Evolutionary conservation across 331 rosid genomes (phyloP), one percentile per base, ranked within the genome.

Genomic region (Quercus tomentella): DNA sequence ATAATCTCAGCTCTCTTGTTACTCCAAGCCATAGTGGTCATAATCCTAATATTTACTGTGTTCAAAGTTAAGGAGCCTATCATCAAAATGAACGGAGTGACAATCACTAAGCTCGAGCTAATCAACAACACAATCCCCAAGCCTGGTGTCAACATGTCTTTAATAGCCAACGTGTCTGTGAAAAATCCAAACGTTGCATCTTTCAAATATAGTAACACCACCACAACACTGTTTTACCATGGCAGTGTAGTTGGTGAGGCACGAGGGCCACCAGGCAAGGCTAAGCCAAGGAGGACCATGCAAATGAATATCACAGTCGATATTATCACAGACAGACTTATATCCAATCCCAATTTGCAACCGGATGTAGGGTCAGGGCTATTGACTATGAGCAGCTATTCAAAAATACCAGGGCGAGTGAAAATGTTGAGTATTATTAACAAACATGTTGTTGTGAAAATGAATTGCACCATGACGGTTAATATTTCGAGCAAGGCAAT

Each of bases 141-240:
- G 63, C 83, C 87, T 8, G 88, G 87, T 4, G 28, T 80, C 18
- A 91, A 89, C 83, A 76, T 89, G 70, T 85, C 92, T 70, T 4
- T 88, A 3, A 67, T 75, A 0, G 91, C 90, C 0, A 80, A 89
- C 25, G 88, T 92, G 26, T 92, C 91, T 0, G 83, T 92, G 7
- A 88, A 92, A 43, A 92, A 82, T 26, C 87, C 91, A 0, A 92
- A 89, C 79, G 74, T 56, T 30, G 89, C 89, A 14, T 81, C 91
- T 2, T 92, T 92, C n/a, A 84, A 37, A 76, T 92, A 85, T 51
- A 84, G 68, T 20, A 92, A 89, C 86, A 89, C 89, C 10, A 84
- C 86, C 51, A 88, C 92, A 15, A 56, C 86, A 2, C 9, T 92
- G 77, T 84, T 62, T 68, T 87, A 86, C 56, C 76, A 76, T 12